Evolutionary conservation across 78 protist species (phyloP).

Genomic region (Parvularia atlantis): DNA sequence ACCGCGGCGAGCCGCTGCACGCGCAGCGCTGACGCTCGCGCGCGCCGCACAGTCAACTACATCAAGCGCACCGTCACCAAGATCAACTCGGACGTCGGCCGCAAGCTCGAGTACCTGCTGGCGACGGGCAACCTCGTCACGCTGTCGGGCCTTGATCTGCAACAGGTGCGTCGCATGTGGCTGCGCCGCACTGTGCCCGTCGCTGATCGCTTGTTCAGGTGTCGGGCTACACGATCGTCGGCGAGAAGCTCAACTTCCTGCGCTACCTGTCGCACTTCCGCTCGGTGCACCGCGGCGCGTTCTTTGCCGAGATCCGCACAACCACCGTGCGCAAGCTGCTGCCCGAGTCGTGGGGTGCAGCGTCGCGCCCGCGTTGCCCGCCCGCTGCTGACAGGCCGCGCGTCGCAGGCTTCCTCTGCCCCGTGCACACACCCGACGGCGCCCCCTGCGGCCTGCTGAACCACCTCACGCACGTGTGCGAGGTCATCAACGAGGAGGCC

Average conservation of each 20-base stretch:
- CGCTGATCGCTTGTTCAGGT: constrained; percentile 1
- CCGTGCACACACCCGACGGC: constrained; percentile 99
- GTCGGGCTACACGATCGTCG: constrained; percentile 82
- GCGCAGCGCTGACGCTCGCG: no score
- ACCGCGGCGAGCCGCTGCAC: no score
- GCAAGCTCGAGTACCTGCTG: constrained; percentile 46
- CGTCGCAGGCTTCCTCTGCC: constrained; percentile 86
- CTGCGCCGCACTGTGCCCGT: background rate
- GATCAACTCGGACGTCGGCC: constrained; percentile 2
- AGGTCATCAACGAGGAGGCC: background rate
- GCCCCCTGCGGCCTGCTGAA: constrained; percentile 97
- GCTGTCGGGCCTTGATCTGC: constrained; percentile 75
- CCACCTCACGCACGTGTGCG: constrained; percentile 75
- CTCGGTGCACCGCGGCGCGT: constrained; percentile 66
- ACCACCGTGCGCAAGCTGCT: constrained; percentile 86
- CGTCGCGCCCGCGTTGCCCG: no score
- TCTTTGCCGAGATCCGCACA: constrained; percentile 85
- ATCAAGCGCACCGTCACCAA: no score
- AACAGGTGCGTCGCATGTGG: constrained; percentile 68
- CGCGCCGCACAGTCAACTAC: no score
- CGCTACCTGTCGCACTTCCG: constrained; percentile 86
- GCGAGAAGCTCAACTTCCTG: constrained; percentile 86
- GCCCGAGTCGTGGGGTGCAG: constrained; percentile 87
- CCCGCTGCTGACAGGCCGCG: background rate
- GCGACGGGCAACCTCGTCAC: constrained; percentile 80